Conservation (phyloP, 2,329 filamentous ascomycete species). For the Eurotiales sp. region DNA sequence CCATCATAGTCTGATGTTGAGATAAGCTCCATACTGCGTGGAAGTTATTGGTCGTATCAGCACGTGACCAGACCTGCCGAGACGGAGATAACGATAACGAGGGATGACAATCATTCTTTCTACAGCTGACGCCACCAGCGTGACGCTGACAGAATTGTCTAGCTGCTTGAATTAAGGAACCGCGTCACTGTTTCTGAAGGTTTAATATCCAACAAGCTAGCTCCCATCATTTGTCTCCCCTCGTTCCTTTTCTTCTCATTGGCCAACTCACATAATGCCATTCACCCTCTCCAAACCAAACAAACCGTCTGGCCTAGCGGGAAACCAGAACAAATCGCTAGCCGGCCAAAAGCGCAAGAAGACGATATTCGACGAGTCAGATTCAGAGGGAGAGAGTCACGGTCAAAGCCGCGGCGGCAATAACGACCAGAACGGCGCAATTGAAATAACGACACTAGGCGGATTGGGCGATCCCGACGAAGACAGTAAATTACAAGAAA, state of each 20-base stretch:
- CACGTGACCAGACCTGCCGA: constrained; percentile 10
- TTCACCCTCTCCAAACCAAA: constrained; percentile 37
- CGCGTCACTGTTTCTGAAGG: too few relatives aligned
- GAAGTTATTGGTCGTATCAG: constrained; percentile 8
- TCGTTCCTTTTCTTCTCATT: neutral
- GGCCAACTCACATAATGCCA: constrained; percentile 21
- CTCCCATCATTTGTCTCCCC: neutral
- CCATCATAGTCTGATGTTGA: neutral
- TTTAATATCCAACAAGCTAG: too few relatives aligned
- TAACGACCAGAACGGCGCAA: constrained; percentile 12
- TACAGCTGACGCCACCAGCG: neutral
- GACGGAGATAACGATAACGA: constrained; percentile 6
- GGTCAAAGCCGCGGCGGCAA: constrained; percentile 11
- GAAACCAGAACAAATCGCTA: constrained; percentile 24
- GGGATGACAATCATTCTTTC: too few relatives aligned
- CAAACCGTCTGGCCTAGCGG: constrained; percentile 17
- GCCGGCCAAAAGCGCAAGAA: constrained; percentile 46
- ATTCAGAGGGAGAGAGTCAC: constrained; percentile 36
- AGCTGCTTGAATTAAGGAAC: neutral
- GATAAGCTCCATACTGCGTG: constrained; percentile 6
- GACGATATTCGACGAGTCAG: constrained; percentile 43
- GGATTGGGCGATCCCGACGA: constrained; percentile 27
- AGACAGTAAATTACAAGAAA: constrained; percentile 7
- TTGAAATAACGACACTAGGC: constrained; percentile 38
- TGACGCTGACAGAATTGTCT: neutral